A percentile compares a stretch with the other conserved stretches of the same genome.
phyloP scores from a whole-genome alignment of 352 stramenopile genomes.

The Phytophthora pistaciae region DNA sequence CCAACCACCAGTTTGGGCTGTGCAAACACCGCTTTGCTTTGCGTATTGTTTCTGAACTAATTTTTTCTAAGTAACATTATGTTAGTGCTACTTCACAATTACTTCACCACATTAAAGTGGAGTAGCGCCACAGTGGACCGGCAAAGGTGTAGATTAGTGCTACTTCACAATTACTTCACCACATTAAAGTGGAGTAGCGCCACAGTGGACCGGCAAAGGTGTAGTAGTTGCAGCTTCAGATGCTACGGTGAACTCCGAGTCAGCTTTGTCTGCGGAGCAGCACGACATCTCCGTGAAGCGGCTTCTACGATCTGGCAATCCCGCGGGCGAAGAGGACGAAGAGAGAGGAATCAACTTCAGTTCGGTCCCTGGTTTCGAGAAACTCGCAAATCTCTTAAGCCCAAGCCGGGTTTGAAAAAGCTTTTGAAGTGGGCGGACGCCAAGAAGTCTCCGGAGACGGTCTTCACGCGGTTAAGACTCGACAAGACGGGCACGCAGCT shows the following conservation, averaged over 20 bases:
- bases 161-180: too few species aligned
- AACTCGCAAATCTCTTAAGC: background rate
- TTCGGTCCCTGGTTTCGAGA: background rate
- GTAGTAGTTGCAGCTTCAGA: background rate
- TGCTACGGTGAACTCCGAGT: conserved; percentile 7
- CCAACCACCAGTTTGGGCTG: too few species aligned
- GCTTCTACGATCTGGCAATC: background rate
- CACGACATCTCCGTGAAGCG: background rate
- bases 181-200: too few species aligned
- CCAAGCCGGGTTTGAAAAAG: background rate
- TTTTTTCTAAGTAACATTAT: too few species aligned
- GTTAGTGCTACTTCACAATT: too few species aligned
- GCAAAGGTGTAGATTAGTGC: too few species aligned
- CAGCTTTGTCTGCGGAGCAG: background rate
- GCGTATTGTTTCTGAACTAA: too few species aligned
- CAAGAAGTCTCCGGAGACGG: background rate
- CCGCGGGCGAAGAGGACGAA: background rate
- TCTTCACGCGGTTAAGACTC: background rate
- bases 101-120: too few species aligned
- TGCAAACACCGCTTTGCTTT: too few species aligned
- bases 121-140: too few species aligned
- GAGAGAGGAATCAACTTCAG: background rate
- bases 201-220: too few species aligned
- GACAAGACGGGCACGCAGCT: background rate
- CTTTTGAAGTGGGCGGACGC: background rate